Evolutionary conservation across 306 rosid species (phyloP).

Genomic region (Cicer yamashitae): DNA sequence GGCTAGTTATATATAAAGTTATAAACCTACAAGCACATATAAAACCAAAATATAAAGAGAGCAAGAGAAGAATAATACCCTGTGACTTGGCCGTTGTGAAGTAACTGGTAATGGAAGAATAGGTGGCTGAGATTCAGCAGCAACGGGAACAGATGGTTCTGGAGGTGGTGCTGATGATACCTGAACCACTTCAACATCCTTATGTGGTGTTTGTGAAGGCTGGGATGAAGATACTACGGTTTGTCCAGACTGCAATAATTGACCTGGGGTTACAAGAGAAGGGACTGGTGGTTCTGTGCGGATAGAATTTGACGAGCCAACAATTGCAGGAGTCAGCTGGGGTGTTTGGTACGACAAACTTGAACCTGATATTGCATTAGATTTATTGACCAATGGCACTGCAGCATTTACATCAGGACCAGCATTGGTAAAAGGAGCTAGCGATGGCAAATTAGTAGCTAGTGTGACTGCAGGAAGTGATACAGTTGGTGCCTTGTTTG

Average conservation of each 20-base stretch:
- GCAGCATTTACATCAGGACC: slow-evolving; percentile 53
- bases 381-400: slow-evolving; percentile 58
- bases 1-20: background rate
- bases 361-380: slow-evolving; percentile 59
- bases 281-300: slow-evolving; percentile 57
- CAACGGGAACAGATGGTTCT: slow-evolving; percentile 57
- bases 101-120: slow-evolving; percentile 75
- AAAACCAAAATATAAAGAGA: slow-evolving; percentile 29
- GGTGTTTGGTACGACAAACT: slow-evolving; percentile 63
- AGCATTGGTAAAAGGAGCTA: slow-evolving; percentile 55
- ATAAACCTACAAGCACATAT: slow-evolving; percentile 1
- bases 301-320: slow-evolving; percentile 60
- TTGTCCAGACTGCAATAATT: slow-evolving; percentile 74
- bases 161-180: slow-evolving; percentile 59
- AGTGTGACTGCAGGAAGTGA: slow-evolving; percentile 46
- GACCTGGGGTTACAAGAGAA: slow-evolving; percentile 83
- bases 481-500: slow-evolving; percentile 59
- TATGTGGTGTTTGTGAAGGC: slow-evolving; percentile 64
- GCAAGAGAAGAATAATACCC: slow-evolving; percentile 53
- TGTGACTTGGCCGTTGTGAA: slow-evolving; percentile 52
- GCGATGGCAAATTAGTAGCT: slow-evolving; percentile 54
- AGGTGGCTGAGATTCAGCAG: slow-evolving; percentile 77
- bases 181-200: slow-evolving; percentile 85
- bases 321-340: slow-evolving; percentile 55
- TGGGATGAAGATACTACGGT: slow-evolving; percentile 57